Base-by-base conservation (phyloP, 225 moss, liverwort and hornwort species). In the Bryum argenteum region DNA sequence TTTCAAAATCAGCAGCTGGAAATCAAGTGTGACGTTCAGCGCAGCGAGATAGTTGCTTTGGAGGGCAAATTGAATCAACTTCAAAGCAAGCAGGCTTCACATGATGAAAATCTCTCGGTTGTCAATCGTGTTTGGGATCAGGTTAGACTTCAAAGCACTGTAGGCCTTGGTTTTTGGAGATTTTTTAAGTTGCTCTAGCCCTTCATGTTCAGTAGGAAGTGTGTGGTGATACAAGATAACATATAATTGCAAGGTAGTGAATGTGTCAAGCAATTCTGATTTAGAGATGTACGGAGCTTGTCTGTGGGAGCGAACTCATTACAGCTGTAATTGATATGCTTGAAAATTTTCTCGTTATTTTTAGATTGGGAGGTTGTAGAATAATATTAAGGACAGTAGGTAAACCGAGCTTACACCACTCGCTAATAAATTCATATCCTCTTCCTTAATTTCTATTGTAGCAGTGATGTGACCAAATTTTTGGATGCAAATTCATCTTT, bases 41-140 rank as follows among this genome's bases (percentile, higher is more conserved):
- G 92, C 60, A 82, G 80, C 41, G 97, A 94, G 83, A 90, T 97
- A 26, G 74, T 80, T 77, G 86, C 86, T 63, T 57, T 97, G 71
- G 88, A 94, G 82, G 69, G 79, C 12, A 92, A 87, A 80, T 81
- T 89, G 52, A 92, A 69, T 71, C 83, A 89, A 57, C 77, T 97
- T 54, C 89, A 76, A 56, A 81, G 82, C 56, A 92, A 89, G 82
- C 97, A 97, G 75, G 81, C 82, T 52, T 88, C 89, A 3, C 94
- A 87, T 66, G 94, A 97, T 77, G 90, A 92, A 17, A 92, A 90
- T 45, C 90, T 97, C 51, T 82, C 88, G 19, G 79, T 75, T 28
- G 87, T 94, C 72, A 88, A 88, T 76, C 79, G 82, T 66, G 89
- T 89, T 53, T 97, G 94, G 97, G 90, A 88, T 75, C 82, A 92